A percentile compares a stretch with the other conserved stretches of the same genome.
These are phyloP conservation scores for Obba rivulosa DNA, from an alignment of 768 basidiomycete species.

Conservation along the genomic window DNA sequence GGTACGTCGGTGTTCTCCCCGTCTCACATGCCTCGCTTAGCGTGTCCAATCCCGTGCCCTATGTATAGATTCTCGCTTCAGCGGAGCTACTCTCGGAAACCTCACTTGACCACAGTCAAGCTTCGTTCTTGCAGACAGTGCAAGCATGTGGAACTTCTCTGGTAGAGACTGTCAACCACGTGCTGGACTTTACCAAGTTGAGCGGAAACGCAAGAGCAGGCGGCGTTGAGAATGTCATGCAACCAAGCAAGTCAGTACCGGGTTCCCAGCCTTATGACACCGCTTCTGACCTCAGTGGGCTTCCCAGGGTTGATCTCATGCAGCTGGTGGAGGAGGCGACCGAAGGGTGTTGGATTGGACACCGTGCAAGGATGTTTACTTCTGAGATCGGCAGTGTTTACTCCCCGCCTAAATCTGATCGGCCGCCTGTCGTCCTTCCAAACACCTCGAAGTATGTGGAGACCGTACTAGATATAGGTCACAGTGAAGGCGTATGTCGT, in stretches of 20 bases:
- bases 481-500: conserved; percentile 53
- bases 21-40: not conserved
- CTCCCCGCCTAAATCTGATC: conserved; percentile 67
- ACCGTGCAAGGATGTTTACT: conserved; percentile 71
- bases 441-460: conserved; percentile 55
- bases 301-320: conserved; percentile 63
- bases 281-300: not conserved
- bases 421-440: conserved; percentile 32
- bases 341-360: conserved; percentile 93
- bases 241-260: conserved; percentile 51
- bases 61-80: conserved; percentile 74
- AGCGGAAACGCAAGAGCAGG: conserved; percentile 81
- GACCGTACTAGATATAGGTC: conserved; percentile 83
- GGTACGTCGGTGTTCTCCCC: conserved; percentile 33
- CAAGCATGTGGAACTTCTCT: conserved; percentile 94
- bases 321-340: conserved; percentile 85
- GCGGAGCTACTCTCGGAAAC: conserved; percentile 90
- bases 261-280: not conserved
- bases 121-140: conserved; percentile 86
- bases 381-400: conserved; percentile 90
- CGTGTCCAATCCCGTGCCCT: not conserved
- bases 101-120: conserved; percentile 71
- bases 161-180: conserved; percentile 95
- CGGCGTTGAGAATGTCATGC: conserved; percentile 72
- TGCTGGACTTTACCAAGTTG: conserved; percentile 92